Evolutionary conservation across 352 stramenopile species (phyloP), one percentile per base, ranked within the genome.

Genomic region (Globisporangium paddicum): DNA sequence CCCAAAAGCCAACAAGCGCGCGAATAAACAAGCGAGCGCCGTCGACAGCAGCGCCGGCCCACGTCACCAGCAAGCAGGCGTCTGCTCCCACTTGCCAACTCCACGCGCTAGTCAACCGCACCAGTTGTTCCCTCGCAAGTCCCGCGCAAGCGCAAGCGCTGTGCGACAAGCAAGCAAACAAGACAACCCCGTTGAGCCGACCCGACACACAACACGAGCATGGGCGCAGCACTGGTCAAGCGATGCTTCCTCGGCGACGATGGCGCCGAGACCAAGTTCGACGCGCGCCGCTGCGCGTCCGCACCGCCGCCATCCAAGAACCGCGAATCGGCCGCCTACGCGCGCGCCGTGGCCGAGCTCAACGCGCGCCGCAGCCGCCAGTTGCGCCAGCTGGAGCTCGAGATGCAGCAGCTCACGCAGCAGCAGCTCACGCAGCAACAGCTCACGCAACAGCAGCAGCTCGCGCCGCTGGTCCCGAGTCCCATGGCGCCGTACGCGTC

Each of bases 191-290:
- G 14, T 51, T 37, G 23, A 38, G 13, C 46, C 18, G 9, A 32
- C 35, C 30, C 19, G 19, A 6, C 5, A 3, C 7, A 7, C 35
- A 42, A n/a, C 37, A 32, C 25, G 8, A 52, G 19, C 11, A 78
- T 78, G 70, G 70, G 70, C 7, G 70, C 70, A 9, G 66, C 70
- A 10, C 57, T 78, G 37, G 67, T 72, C 45, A 78, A 75, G 62
- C 55, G 45, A 19, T 78, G 70, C 61, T 72, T 78, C 34, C 41
- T 35, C 3, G 58, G 48, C 35, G 40, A 58, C 56, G 45, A 38
- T 23, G 37, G 46, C 23, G 52, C 41, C 41, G 53, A 51, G 5
- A 34, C 26, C 13, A n/a, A 6, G 30, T 49, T 56, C 35, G 44
- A 38, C 16, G 11, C 28, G n/a, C 32, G 54, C 14, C 37, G 34